Evolutionary conservation across 257 asterid genomes (phyloP).

Genomic region (Jasminum sambac): DNA sequence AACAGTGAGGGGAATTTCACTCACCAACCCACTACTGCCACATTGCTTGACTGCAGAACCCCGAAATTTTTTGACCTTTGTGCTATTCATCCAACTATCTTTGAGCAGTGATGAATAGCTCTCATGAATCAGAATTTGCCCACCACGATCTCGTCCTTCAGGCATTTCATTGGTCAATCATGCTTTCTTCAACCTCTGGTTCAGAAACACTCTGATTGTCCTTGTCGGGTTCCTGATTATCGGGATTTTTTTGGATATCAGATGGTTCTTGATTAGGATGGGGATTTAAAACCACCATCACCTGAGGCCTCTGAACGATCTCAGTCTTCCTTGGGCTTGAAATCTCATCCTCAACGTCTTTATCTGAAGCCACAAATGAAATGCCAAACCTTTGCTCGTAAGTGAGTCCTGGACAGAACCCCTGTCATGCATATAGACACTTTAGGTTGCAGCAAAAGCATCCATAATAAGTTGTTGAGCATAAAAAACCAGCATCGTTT

Average conservation of each 20-base stretch:
- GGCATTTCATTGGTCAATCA: slow-evolving; percentile 27
- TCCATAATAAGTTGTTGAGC: neutral
- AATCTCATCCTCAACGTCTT: slow-evolving; percentile 40
- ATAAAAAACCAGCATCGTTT: neutral
- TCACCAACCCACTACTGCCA: too few relatives aligned
- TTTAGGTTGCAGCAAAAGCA: slow-evolving; percentile 10
- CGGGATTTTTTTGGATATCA: slow-evolving; percentile 36
- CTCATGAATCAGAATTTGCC: slow-evolving; percentile 10
- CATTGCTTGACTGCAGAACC: slow-evolving; percentile 11
- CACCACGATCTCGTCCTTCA: slow-evolving; percentile 16
- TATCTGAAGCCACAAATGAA: slow-evolving; percentile 46
- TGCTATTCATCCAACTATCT: slow-evolving; percentile 6
- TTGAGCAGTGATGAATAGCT: slow-evolving; percentile 14
- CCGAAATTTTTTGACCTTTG: neutral
- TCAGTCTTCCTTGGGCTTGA: slow-evolving; percentile 36
- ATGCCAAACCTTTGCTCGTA: slow-evolving; percentile 84
- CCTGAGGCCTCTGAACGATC: slow-evolving; percentile 39
- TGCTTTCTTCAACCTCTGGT: slow-evolving; percentile 26
- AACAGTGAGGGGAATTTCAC: neutral
- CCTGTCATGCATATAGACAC: slow-evolving; percentile 45
- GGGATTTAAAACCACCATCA: slow-evolving; percentile 35
- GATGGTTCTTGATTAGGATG: slow-evolving; percentile 29
- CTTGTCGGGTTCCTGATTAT: slow-evolving; percentile 21
- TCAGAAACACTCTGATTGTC: slow-evolving; percentile 14
- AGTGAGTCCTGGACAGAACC: slow-evolving; percentile 85